Conservation (phyloP, 768 basidiomycete species). For the Mycena metata region DNA sequence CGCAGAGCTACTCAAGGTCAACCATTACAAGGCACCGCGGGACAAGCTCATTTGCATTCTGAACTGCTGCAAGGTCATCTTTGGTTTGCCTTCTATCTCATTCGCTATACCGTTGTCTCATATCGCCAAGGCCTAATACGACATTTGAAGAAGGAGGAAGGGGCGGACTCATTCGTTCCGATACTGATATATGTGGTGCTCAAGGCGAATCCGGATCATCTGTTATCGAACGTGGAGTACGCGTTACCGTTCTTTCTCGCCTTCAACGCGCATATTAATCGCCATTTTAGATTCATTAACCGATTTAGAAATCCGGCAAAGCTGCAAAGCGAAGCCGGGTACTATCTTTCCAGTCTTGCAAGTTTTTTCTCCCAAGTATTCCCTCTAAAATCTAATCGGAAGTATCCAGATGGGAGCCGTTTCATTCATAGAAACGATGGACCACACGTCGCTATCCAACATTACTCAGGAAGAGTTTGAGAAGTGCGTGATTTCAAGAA, state of each 20-base stretch:
- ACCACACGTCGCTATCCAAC: conserved; percentile 93
- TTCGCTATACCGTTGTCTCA: conserved; percentile 18
- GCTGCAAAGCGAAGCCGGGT: conserved; percentile 95
- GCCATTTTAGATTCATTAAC: conserved; percentile 83
- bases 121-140: conserved; percentile 81
- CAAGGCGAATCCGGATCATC: conserved; percentile 92
- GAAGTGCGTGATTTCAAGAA: conserved; percentile 53
- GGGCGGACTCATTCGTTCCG: conserved; percentile 95
- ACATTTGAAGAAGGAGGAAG: conserved; percentile 86
- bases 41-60: conserved; percentile 98
- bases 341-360: conserved; percentile 96
- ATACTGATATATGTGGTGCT: conserved; percentile 95
- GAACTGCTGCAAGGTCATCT: conserved; percentile 99
- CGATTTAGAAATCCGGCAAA: conserved; percentile 93
- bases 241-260: conserved; percentile 42
- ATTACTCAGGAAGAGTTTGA: conserved; percentile 97
- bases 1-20: conserved; percentile 93
- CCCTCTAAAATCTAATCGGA: not conserved
- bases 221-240: conserved; percentile 96
- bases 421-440: conserved; percentile 98
- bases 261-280: not conserved
- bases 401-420: conserved; percentile 89
- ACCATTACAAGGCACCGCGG: conserved; percentile 98
- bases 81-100: conserved; percentile 70
- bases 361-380: conserved; percentile 41